phyloP scores from a whole-genome alignment of 129 eudicot genomes.

The Helianthus annuus region HanXRQr2.0-SUNRISE NC_035443.2:49933313-49933812 shows the following conservation, averaged over 20 bases:
- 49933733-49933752: slow-evolving; percentile 60
- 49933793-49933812: slow-evolving; percentile 45
- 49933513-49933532: slow-evolving; percentile 32
- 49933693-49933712: slow-evolving; percentile 48
- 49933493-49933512: background rate
- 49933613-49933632: slow-evolving; percentile 46
- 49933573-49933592: slow-evolving; percentile 25
- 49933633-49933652: slow-evolving; percentile 32
- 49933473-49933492: no score
- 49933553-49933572: slow-evolving; percentile 10
- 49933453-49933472: no score
- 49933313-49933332: no score
- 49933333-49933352: no score
- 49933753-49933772: slow-evolving; percentile 37
- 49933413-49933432: no score
- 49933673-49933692: slow-evolving; percentile 46
- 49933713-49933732: slow-evolving; percentile 50
- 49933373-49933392: no score
- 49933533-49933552: slow-evolving; percentile 6
- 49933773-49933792: slow-evolving; percentile 45
- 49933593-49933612: slow-evolving; percentile 48
- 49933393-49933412: no score
- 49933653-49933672: slow-evolving; percentile 42
- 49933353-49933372: no score
- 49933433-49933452: no score